Evolutionary conservation across 352 stramenopile species (phyloP).

Genomic region (Globisporangium recalcitrans): DNA sequence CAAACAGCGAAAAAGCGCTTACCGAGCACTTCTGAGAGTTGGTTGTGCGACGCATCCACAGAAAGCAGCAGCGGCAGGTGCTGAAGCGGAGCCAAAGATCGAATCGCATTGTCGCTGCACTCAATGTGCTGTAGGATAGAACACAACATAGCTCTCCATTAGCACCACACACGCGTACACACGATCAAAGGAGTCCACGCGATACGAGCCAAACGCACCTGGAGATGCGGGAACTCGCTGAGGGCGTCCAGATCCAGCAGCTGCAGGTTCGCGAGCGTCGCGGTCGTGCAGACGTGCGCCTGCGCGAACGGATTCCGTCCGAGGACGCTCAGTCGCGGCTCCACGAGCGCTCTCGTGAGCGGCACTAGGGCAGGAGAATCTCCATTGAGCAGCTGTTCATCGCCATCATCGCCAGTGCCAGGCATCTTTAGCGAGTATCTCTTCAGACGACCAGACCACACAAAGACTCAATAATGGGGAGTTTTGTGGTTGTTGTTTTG

Average conservation of each 20-base stretch:
- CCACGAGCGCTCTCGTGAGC: constrained; percentile 31
- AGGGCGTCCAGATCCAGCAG: constrained; percentile 40
- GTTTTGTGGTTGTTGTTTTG: not conserved
- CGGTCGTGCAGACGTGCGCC: constrained; percentile 58
- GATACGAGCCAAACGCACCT: constrained; percentile 27
- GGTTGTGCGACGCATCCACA: constrained; percentile 52
- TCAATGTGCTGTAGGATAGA: constrained; percentile 39
- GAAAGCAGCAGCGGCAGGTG: constrained; percentile 50
- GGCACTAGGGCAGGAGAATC: constrained; percentile 7
- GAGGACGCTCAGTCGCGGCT: constrained; percentile 37
- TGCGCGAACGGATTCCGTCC: constrained; percentile 64
- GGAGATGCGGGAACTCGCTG: constrained; percentile 45
- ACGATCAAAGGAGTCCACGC: not conserved
- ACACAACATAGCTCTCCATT: not conserved
- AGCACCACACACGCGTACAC: not conserved
- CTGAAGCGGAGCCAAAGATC: constrained; percentile 36
- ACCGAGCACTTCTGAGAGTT: constrained; percentile 50
- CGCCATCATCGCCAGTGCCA: not conserved
- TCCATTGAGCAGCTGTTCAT: constrained; percentile 18
- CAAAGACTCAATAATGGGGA: not conserved
- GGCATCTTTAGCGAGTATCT: not conserved
- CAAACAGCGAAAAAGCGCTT: not conserved
- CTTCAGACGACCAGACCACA: not conserved
- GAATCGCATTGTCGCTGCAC: constrained; percentile 47
- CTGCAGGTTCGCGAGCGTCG: constrained; percentile 30